phyloP scores from a whole-genome alignment of 2,329 filamentous ascomycete species.

The Exophiala lecanii-corni region DNA sequence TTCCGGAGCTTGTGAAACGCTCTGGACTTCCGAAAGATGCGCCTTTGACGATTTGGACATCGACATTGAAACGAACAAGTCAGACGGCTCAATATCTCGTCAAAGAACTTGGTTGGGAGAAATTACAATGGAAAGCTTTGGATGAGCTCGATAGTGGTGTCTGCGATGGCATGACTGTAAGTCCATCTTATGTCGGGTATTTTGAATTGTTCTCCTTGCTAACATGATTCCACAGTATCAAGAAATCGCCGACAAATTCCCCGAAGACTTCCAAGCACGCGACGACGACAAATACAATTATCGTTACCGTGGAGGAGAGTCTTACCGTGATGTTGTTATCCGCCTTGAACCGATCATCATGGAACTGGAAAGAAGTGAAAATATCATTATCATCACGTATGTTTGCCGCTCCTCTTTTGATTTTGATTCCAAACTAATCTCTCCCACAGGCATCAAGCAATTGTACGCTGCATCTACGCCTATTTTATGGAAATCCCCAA shows the following conservation, averaged over 20 bases:
- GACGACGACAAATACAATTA: conserved; percentile 99
- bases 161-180: conserved; percentile 79
- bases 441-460: conserved; percentile 67
- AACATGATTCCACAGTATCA: conserved; percentile 54
- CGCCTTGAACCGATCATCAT: conserved; percentile 98
- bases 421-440: not conserved
- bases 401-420: conserved; percentile 1
- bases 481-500: conserved; percentile 99
- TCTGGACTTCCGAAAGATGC: conserved; percentile 70
- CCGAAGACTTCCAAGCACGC: conserved; percentile 89
- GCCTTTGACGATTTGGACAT: conserved; percentile 69
- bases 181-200: not conserved
- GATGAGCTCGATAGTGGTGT: conserved; percentile 96
- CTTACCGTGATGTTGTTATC: conserved; percentile 93
- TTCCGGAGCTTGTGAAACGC: conserved; percentile 77
- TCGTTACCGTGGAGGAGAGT: conserved; percentile 93
- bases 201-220: not conserved
- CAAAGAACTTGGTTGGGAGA: conserved; percentile 67
- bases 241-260: conserved; percentile 85
- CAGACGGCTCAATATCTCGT: conserved; percentile 83
- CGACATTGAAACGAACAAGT: conserved; percentile 77
- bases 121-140: conserved; percentile 96
- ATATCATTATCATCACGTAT: conserved; percentile 87
- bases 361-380: conserved; percentile 93
- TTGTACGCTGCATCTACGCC: conserved; percentile 93